Base-by-base conservation (phyloP, 257 asterid genomes). In the Prunella vulgaris region DNA sequence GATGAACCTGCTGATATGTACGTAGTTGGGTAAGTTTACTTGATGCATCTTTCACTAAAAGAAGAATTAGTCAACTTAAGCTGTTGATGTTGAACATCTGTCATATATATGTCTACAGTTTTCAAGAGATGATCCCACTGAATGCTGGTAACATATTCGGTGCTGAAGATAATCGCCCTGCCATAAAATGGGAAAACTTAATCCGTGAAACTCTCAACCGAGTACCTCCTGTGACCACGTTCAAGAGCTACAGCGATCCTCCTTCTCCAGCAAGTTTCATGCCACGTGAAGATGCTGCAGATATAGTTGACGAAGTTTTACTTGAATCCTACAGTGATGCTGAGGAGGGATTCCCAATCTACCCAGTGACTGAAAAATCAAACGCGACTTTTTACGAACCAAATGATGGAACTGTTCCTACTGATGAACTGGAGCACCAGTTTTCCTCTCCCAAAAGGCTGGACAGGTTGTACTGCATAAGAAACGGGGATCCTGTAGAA, bases 41-140 rank as follows among this genome's bases (percentile, higher is more conserved):
- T 18, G 14, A 42, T 42, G 5, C 51, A 42, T 42, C 25, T n/a
- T 1, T 48, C 5, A 25, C 24, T 33, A 20, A n/a, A n/a, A 48
- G 66, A 54, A 71, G 7, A 37, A 51, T 15, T 24, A 33, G 24
- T 13, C 60, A 10, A 30, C 37, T 27, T 12, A 62, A 51, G 35
- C 12, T 59, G 15, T 58, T 65, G 62, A 28, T 4, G 25, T 52
- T 71, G 8, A 6, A 46, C 44, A 44, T 52, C 14, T 73, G 25
- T 52, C 64, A 37, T 70, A 10, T 77, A 37, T 70, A 10, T 77
- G 44, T 77, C 70, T 72, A 33, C 79, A 94, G 99, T 62, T 79
- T 94, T 78, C 99, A 94, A 92, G 99, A 94, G 87, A 80, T 91
- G 73, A 88, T 94, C 58, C 99, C 99, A 59, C 78, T 94, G 74